A percentile compares a stretch with the other conserved stretches of the same genome.
These are phyloP conservation scores for Penicillium sp. DNA, from an alignment of 2,329 filamentous ascomycete species.

Conservation along the genomic window DNA sequence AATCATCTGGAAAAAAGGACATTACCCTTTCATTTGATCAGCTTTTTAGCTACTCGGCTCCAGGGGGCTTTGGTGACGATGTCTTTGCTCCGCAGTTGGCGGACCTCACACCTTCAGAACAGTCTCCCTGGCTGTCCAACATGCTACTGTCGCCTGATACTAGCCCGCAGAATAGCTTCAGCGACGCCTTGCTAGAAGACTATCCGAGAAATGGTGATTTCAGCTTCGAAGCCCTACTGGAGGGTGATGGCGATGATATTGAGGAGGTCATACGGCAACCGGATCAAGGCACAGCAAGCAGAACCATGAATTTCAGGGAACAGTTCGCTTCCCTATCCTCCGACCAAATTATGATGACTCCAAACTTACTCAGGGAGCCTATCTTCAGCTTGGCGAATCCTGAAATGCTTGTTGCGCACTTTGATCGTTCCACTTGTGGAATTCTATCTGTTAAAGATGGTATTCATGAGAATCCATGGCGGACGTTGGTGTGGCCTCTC, in stretches of 20 bases:
- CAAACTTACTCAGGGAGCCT: conserved; percentile 51
- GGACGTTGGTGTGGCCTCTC: conserved; percentile 71
- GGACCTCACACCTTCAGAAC: conserved; percentile 19
- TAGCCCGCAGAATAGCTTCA: conserved; percentile 14
- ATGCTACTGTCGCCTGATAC: conserved; percentile 16
- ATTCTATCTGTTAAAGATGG: conserved; percentile 75
- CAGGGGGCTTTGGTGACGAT: conserved; percentile 22
- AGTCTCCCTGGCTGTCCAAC: conserved; percentile 26
- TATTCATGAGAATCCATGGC: conserved; percentile 72
- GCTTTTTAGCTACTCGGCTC: conserved; percentile 15
- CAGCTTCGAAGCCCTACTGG: conserved; percentile 40
- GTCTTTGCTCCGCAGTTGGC: conserved; percentile 16
- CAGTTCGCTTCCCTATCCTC: conserved; percentile 40
- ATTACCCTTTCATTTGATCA: conserved; percentile 18
- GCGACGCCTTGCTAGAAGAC: conserved; percentile 14
- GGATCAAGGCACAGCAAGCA: conserved; percentile 37
- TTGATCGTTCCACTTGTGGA: conserved; percentile 70
- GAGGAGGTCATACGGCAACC: conserved; percentile 59
- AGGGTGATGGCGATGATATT: conserved; percentile 53
- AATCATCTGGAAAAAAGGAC: conserved; percentile 12
- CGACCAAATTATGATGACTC: conserved; percentile 14
- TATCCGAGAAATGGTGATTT: conserved; percentile 23
- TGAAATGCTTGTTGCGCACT: conserved; percentile 67
- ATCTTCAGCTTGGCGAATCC: conserved; percentile 57
- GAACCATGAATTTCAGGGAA: conserved; percentile 45